Evolutionary conservation across 176 grass and related monocot species (phyloP).

Genomic region (barley (Hordeum vulgare)): DNA sequence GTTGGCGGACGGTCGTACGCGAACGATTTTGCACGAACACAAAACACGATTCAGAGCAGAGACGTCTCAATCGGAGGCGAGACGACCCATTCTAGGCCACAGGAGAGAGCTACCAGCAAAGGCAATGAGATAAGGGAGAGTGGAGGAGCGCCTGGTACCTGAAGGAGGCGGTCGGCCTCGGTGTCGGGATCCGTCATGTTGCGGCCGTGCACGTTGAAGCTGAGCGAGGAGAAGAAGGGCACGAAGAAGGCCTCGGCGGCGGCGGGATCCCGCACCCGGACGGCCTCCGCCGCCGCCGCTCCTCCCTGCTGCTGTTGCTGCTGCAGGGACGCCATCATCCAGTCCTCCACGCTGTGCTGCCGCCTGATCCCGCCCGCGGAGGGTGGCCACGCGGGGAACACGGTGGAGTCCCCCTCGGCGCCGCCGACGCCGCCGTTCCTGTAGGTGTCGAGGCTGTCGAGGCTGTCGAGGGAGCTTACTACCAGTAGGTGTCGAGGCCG

Average conservation of each 20-base stretch:
- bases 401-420: conserved; percentile 19
- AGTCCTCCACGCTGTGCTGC: conserved; percentile 96
- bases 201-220: conserved; percentile 90
- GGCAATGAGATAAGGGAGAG: not conserved
- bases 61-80: conserved; percentile 1
- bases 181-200: conserved; percentile 98
- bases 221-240: conserved; percentile 97
- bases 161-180: conserved; percentile 70
- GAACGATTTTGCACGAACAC: not conserved
- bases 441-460: no score
- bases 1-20: not conserved
- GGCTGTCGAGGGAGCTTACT: no score
- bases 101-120: not conserved
- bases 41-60: not conserved
- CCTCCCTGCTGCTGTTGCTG: not conserved
- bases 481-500: no score
- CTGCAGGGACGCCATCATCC: conserved; percentile 90
- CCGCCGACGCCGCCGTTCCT: not conserved
- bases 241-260: conserved; percentile 92
- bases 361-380: conserved; percentile 59
- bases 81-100: not conserved
- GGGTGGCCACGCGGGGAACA: conserved; percentile 65
- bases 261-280: conserved; percentile 71
- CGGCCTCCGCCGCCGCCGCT: conserved; percentile 31
- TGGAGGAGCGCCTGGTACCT: conserved; percentile 31